Evolutionary conservation across 129 eudicot genomes (phyloP).

Genomic region (Lonicera japonica): DNA sequence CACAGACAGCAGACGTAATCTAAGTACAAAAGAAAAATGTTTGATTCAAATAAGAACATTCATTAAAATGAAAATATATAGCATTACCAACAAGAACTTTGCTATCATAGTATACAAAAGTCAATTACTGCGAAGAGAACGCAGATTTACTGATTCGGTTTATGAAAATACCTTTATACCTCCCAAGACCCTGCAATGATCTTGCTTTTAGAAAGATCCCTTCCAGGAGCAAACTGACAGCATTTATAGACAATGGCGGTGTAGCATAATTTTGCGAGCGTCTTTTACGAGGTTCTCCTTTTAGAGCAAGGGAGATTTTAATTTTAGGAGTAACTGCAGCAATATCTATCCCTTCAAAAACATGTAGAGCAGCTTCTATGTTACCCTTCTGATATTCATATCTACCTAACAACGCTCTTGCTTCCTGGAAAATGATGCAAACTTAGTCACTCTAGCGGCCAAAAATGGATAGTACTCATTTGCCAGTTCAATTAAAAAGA

Average conservation of each 20-base stretch:
- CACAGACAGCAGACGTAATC: neutral
- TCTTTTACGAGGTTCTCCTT: conserved; percentile 42
- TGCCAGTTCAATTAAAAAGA: neutral
- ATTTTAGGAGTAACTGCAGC: conserved; percentile 61
- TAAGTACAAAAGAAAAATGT: neutral
- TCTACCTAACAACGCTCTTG: conserved; percentile 91
- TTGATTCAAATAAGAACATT: neutral
- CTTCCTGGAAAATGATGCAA: conserved; percentile 44
- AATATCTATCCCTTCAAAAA: conserved; percentile 91
- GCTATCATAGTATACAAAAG: too few relatives aligned
- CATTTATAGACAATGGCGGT: conserved; percentile 66
- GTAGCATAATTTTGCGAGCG: conserved; percentile 38
- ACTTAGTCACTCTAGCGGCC: neutral
- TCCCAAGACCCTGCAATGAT: conserved; percentile 77
- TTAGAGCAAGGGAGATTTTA: conserved; percentile 53
- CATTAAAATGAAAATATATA: too few relatives aligned
- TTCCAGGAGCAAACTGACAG: conserved; percentile 78
- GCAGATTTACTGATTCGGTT: conserved; percentile 1
- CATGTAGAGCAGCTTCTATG: conserved; percentile 90
- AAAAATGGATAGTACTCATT: too few relatives aligned
- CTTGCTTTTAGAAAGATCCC: conserved; percentile 75
- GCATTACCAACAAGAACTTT: too few relatives aligned
- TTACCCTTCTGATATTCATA: conserved; percentile 91
- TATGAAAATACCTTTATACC: conserved; percentile 56
- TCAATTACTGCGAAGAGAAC: too few relatives aligned